phyloP scores from a whole-genome alignment of 805 yeast genomes.

The Blastobotrys chiropterorum region DNA sequence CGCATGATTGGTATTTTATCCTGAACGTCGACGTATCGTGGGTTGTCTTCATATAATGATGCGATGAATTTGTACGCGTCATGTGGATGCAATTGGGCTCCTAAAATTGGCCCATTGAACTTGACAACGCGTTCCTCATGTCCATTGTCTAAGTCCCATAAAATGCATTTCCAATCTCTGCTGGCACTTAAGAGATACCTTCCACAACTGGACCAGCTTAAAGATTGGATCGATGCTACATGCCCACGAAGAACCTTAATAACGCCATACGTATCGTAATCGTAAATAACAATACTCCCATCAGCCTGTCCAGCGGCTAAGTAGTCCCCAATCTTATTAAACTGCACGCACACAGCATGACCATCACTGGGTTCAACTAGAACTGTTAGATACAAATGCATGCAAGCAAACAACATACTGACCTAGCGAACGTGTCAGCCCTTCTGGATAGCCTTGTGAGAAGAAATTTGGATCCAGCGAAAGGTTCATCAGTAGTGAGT shows the following conservation, averaged over 20 bases:
- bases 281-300: slow-evolving; percentile 70
- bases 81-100: slow-evolving; percentile 49
- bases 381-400: not conserved
- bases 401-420: not conserved
- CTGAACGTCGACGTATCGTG: slow-evolving; percentile 43
- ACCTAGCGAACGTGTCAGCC: slow-evolving; percentile 52
- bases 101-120: slow-evolving; percentile 73
- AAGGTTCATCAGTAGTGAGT: slow-evolving; percentile 51
- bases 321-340: slow-evolving; percentile 74
- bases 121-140: slow-evolving; percentile 38
- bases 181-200: slow-evolving; percentile 62
- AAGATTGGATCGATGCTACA: slow-evolving; percentile 61
- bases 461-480: slow-evolving; percentile 87
- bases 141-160: slow-evolving; percentile 65
- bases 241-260: slow-evolving; percentile 59
- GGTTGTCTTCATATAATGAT: slow-evolving; percentile 57
- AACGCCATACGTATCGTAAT: slow-evolving; percentile 57
- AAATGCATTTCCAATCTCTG: slow-evolving; percentile 72
- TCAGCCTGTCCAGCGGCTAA: slow-evolving; percentile 72
- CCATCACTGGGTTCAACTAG: slow-evolving; percentile 17
- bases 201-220: slow-evolving; percentile 69
- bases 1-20: slow-evolving; percentile 11
- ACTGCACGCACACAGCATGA: slow-evolving; percentile 60
- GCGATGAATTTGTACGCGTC: slow-evolving; percentile 47
- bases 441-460: slow-evolving; percentile 86